phyloP scores from a whole-genome alignment of 176 grass and related monocot species.

The Otatea glauca region DNA sequence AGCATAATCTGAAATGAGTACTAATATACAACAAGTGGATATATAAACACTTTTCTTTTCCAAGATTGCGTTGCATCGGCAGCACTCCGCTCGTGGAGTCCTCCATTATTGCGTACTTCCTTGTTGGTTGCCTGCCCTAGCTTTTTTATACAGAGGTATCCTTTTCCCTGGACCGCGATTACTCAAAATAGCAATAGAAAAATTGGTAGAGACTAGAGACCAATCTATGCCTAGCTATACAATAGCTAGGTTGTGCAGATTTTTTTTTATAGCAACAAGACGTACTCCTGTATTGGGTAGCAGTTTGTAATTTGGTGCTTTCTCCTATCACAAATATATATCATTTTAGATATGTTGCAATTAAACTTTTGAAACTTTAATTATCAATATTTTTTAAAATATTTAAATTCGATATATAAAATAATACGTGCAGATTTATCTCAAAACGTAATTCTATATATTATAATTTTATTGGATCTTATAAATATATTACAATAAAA shows the following conservation, averaged over 20 bases:
- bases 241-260: not conserved
- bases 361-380: no score
- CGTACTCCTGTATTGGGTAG: not conserved
- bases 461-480: no score
- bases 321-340: no score
- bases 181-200: not conserved
- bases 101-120: slow-evolving; percentile 25
- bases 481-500: no score
- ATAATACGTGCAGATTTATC: no score
- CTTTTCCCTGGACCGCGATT: slow-evolving; percentile 24
- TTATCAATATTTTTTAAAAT: no score
- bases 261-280: not conserved
- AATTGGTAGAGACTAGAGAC: not conserved
- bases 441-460: no score
- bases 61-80: not conserved
- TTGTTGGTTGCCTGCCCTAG: not conserved
- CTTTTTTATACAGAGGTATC: slow-evolving; percentile 9
- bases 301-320: not conserved
- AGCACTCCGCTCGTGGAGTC: not conserved
- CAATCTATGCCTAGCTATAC: slow-evolving; percentile 13
- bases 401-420: no score
- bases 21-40: not conserved
- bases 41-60: slow-evolving; percentile 29
- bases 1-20: no score
- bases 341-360: no score